Percentiles rank a stretch among this genome's conserved stretches.
Evolutionary conservation across 495 filamentous ascomycete genomes (phyloP).

Genomic region (Parathielavia hyrcaniae): DNA sequence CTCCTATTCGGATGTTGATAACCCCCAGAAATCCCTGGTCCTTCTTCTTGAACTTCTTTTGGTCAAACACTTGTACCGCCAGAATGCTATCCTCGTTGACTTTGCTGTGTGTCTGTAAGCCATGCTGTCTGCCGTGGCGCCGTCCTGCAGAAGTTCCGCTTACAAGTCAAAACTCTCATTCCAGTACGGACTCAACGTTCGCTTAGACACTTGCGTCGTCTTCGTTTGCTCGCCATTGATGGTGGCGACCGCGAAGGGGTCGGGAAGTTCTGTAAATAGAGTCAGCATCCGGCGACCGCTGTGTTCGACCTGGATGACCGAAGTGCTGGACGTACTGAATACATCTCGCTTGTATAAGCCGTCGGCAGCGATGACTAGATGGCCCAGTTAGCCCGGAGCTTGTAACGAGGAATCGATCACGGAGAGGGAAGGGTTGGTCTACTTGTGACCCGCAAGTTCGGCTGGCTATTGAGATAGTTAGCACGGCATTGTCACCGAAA

Average conservation of each 20-base stretch:
- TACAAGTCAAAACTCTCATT: slow-evolving; percentile 98
- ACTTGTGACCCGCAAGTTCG: slow-evolving; percentile 64
- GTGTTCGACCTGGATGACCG: background rate
- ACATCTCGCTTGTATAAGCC: slow-evolving; percentile 98
- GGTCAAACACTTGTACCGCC: slow-evolving; percentile 96
- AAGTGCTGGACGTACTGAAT: slow-evolving; percentile 61
- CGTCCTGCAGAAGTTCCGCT: slow-evolving; percentile 21
- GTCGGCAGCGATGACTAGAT: slow-evolving; percentile 93
- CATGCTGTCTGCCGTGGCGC: slow-evolving; percentile 1
- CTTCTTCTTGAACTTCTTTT: slow-evolving; percentile 99
- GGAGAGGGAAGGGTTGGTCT: slow-evolving; percentile 26
- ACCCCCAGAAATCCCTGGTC: slow-evolving; percentile 97
- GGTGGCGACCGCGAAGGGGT: slow-evolving; percentile 96
- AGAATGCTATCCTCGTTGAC: slow-evolving; percentile 92
- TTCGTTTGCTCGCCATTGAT: slow-evolving; percentile 94
- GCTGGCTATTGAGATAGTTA: slow-evolving; percentile 38
- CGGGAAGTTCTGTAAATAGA: slow-evolving; percentile 73
- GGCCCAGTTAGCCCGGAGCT: slow-evolving; percentile 17
- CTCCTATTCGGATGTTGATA: slow-evolving; percentile 91
- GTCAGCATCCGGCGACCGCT: slow-evolving; percentile 17
- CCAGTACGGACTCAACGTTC: slow-evolving; percentile 98
- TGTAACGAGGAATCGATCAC: background rate
- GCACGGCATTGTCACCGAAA: slow-evolving; percentile 13
- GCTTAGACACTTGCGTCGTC: slow-evolving; percentile 91
- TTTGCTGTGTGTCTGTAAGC: slow-evolving; percentile 50